Evolutionary conservation across 371 early-diverging fungal species (phyloP), one percentile per base, ranked within the genome.

Genomic region (Nematocida ausubeli): DNA sequence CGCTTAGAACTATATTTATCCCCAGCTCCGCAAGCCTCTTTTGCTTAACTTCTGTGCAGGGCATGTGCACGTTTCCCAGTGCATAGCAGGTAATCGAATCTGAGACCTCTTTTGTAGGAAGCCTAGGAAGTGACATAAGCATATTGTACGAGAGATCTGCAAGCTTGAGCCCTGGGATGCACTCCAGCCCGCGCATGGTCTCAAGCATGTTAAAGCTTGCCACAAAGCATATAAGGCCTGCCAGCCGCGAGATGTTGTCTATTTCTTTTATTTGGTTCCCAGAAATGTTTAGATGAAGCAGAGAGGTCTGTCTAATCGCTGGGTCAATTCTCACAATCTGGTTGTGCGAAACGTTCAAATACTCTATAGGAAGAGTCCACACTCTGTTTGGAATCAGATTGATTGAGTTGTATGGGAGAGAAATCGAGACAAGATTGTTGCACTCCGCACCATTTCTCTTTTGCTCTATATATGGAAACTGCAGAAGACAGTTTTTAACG

Each of bases 181-280:
- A 7, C 12, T 72, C 65, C 12, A 72, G 62, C n/a, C 65, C 73
- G 1, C 14, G 14, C 19, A 72, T 39, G 19, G 40, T 50, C 52
- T 72, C 73, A n/a, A 72, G 62, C 64, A 72, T 72, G 54, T 72
- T 72, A 35, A 72, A 72, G 62, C 73, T 65, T 4, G 44, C 63
- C 3, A 72, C 65, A 32, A 72, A 72, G 47, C 73, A 72, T 0
- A 72, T 52, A 6, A 72, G 40, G 1, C 49, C 47, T 1, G 34
- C 35, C 30, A 72, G 30, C 49, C 62, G 34, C 5, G 47, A 37
- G 16, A 72, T 44, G 60, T 72, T 72, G 19, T 63, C 37, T 35
- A 72, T 60, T 42, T 72, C 73, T 30, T 72, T 72, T 35, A 72
- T 72, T 54, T 72, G 73, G 30, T 72, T 72, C 0, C 73, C 73